Percentiles rank a stretch among this genome's conserved stretches.
Conservation (phyloP, 2,329 filamentous ascomycete species). For the Epichloe brachyelytri region DNA sequence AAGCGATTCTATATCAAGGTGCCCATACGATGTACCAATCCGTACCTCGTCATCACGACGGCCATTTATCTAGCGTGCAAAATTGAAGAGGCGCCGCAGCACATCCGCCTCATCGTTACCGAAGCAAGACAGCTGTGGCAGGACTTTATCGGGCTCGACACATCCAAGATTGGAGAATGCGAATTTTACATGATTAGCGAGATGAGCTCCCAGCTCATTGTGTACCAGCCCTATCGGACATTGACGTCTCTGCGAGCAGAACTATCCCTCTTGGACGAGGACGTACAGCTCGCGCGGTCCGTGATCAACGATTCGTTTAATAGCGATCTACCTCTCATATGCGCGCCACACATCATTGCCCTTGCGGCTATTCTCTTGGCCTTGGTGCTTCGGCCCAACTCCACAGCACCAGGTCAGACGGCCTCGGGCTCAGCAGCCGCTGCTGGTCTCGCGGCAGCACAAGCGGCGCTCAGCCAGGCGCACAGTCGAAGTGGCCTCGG, state of each 20-base stretch:
- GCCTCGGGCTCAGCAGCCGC: conserved; percentile 19
- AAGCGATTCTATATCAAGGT: conserved; percentile 87
- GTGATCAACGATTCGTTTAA: conserved; percentile 89
- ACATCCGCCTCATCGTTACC: conserved; percentile 79
- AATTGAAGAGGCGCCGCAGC: conserved; percentile 94
- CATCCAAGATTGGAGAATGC: conserved; percentile 79
- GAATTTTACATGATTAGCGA: conserved; percentile 88
- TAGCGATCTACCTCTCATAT: conserved; percentile 77
- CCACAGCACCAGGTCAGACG: conserved; percentile 16
- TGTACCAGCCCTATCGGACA: conserved; percentile 83
- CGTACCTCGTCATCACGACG: conserved; percentile 85
- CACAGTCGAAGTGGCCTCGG: conserved; percentile 21
- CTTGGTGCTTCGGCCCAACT: conserved; percentile 60
- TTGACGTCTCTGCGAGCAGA: conserved; percentile 57
- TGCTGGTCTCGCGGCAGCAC: conserved; percentile 35
- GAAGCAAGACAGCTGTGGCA: conserved; percentile 82
- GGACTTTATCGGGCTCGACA: conserved; percentile 62
- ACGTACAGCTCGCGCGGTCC: conserved; percentile 63
- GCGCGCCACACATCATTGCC: conserved; percentile 79
- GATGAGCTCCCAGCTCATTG: conserved; percentile 77
- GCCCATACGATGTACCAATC: conserved; percentile 84
- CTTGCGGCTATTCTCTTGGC: conserved; percentile 74
- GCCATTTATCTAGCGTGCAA: conserved; percentile 93
- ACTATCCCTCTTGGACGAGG: conserved; percentile 63
- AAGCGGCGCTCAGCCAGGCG: conserved; percentile 35